These are phyloP conservation scores for Phytophthora cryptogea DNA, from an alignment of 352 stramenopile species.

Conservation along the genomic window DNA sequence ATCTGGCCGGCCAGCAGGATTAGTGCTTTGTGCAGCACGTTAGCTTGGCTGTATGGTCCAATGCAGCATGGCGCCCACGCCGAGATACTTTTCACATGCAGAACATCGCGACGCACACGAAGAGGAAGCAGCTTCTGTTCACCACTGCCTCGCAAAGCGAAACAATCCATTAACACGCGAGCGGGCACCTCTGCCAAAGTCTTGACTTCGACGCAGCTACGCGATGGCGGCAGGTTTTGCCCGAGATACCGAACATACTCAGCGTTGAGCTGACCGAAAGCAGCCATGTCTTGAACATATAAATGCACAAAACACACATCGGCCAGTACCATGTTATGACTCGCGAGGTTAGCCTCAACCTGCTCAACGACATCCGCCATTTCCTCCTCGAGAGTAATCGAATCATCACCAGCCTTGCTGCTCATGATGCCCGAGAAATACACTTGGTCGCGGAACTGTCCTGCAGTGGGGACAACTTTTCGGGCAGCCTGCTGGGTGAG, in stretches of 20 bases:
- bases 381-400: conserved; percentile 61
- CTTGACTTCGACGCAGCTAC: conserved; percentile 87
- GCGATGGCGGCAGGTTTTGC: conserved; percentile 76
- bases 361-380: conserved; percentile 62
- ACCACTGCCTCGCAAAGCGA: conserved; percentile 81
- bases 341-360: conserved; percentile 38
- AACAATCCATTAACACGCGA: conserved; percentile 91
- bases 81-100: conserved; percentile 97
- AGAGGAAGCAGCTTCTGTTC: conserved; percentile 60
- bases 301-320: conserved; percentile 97
- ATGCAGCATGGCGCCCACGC: conserved; percentile 98
- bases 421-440: conserved; percentile 70
- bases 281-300: conserved; percentile 95
- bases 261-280: conserved; percentile 94
- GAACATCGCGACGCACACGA: conserved; percentile 77
- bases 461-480: conserved; percentile 29
- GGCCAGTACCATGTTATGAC: conserved; percentile 61
- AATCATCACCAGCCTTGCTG: conserved; percentile 27
- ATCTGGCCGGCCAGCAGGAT: conserved; percentile 98
- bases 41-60: conserved; percentile 98
- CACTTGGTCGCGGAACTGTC: conserved; percentile 70
- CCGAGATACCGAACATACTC: conserved; percentile 94
- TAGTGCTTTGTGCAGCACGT: conserved; percentile 91
- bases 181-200: conserved; percentile 46
- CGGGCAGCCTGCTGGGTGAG: conserved; percentile 14